A percentile compares a stretch with the other conserved stretches of the same genome.
Conservation (phyloP, 805 yeast species). For the Candida berthetii region DNA sequence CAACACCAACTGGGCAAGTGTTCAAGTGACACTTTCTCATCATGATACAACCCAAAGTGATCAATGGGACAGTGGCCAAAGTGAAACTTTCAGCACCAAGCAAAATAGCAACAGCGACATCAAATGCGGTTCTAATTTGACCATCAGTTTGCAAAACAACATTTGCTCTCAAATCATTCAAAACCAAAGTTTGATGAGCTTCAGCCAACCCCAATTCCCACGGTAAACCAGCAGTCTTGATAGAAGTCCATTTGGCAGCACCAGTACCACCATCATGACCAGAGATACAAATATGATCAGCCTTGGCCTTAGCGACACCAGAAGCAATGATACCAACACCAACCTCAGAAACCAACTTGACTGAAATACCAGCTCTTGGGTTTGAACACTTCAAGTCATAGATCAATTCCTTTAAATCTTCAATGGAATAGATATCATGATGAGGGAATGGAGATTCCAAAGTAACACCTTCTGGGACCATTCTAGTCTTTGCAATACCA, state of each 20-base stretch:
- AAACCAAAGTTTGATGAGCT: slow-evolving; percentile 93
- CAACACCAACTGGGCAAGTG: slow-evolving; percentile 98
- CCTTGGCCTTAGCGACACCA: slow-evolving; percentile 98
- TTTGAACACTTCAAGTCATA: slow-evolving; percentile 95
- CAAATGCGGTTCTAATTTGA: slow-evolving; percentile 94
- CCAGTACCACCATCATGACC: slow-evolving; percentile 99
- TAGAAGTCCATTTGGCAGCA: slow-evolving; percentile 97
- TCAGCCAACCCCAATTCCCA: slow-evolving; percentile 99
- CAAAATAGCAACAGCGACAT: slow-evolving; percentile 91
- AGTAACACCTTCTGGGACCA: slow-evolving; percentile 93
- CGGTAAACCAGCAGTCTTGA: slow-evolving; percentile 95
- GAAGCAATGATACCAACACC: slow-evolving; percentile 99
- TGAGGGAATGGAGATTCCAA: slow-evolving; percentile 98
- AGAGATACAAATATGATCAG: slow-evolving; percentile 90
- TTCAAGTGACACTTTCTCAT: slow-evolving; percentile 92
- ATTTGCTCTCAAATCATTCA: slow-evolving; percentile 93
- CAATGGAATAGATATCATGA: slow-evolving; percentile 97
- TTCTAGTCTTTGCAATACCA: slow-evolving; percentile 90
- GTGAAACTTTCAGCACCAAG: slow-evolving; percentile 99
- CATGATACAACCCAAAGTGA: slow-evolving; percentile 96
- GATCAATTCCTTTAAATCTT: slow-evolving; percentile 93
- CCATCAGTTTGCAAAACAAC: slow-evolving; percentile 98
- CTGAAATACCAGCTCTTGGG: slow-evolving; percentile 96
- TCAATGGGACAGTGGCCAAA: slow-evolving; percentile 93
- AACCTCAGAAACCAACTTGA: slow-evolving; percentile 93